Evolutionary conservation across 2,329 filamentous ascomycete species (phyloP).

Genomic region (Fusarium pilosicola): DNA sequence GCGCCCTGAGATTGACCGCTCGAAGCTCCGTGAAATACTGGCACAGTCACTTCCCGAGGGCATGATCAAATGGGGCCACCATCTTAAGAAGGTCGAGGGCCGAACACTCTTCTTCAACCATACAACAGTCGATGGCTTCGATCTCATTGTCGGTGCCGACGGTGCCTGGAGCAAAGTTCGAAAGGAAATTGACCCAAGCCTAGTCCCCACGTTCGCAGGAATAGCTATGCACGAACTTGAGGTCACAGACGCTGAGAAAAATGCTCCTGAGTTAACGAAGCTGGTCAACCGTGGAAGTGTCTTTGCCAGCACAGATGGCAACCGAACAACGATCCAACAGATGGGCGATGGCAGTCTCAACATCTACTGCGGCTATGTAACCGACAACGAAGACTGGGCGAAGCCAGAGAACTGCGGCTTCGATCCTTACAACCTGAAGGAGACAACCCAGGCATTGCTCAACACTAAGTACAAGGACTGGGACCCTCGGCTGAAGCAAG

Average conservation of each 20-base stretch:
- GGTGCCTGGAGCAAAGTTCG: constrained; percentile 53
- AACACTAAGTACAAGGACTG: constrained; percentile 52
- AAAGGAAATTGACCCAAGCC: constrained; percentile 46
- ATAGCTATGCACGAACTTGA: constrained; percentile 56
- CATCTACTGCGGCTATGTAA: constrained; percentile 51
- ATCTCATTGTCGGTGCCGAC: constrained; percentile 52
- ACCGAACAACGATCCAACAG: constrained; percentile 52
- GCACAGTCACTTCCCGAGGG: constrained; percentile 56
- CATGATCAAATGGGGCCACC: constrained; percentile 58
- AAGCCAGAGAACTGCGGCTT: constrained; percentile 54
- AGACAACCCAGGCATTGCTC: constrained; percentile 53
- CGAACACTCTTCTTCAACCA: constrained; percentile 53
- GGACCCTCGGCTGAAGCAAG: constrained; percentile 53
- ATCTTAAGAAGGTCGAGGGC: constrained; percentile 52
- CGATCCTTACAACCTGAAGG: constrained; percentile 52
- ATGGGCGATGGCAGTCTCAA: constrained; percentile 61
- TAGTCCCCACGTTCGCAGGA: constrained; percentile 58
- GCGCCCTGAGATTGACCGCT: constrained; percentile 65
- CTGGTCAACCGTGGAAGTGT: constrained; percentile 59
- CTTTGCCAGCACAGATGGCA: constrained; percentile 56
- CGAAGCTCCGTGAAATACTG: constrained; percentile 56
- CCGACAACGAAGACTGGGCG: constrained; percentile 53
- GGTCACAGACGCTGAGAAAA: constrained; percentile 53
- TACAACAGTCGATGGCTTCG: constrained; percentile 50
- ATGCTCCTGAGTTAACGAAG: constrained; percentile 55